These are phyloP conservation scores for Microcos paniculata DNA, from an alignment of 345 rosid species.

Conservation along the genomic window DNA sequence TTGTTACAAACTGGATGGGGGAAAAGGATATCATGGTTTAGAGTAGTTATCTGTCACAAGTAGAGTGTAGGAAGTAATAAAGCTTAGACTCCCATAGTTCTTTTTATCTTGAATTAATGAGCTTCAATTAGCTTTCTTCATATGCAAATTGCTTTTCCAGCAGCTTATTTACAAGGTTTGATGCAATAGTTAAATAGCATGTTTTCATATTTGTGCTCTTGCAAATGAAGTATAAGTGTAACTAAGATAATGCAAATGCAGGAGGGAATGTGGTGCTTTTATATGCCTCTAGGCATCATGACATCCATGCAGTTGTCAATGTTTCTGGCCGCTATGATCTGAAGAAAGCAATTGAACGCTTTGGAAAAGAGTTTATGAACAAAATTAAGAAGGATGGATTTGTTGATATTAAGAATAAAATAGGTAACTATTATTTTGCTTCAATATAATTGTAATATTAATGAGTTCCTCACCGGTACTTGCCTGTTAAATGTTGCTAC, in stretches of 20 bases:
- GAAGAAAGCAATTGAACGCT: conserved; percentile 60
- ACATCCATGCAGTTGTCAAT: conserved; percentile 59
- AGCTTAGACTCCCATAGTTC: neutral
- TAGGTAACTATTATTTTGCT: conserved; percentile 32
- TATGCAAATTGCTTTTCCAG: conserved; percentile 3
- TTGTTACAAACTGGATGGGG: neutral
- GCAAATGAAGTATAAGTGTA: neutral
- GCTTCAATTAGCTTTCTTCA: neutral
- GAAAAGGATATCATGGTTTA: no score
- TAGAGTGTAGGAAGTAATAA: neutral
- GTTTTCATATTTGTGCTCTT: neutral
- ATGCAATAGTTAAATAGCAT: neutral
- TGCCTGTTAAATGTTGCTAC: neutral
- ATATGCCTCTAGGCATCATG: conserved; percentile 76
- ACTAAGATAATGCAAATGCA: conserved; percentile 25
- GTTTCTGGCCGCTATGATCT: conserved; percentile 78
- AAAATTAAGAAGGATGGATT: conserved; percentile 54
- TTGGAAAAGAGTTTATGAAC: conserved; percentile 60
- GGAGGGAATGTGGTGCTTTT: conserved; percentile 87
- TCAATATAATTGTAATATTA: neutral
- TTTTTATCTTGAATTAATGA: neutral
- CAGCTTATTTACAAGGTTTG: neutral
- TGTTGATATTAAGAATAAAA: conserved; percentile 49
- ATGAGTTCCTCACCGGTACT: neutral
- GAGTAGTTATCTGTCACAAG: no score